Base-by-base conservation (phyloP, 306 rosid genomes). In the Quercus robur region DNA sequence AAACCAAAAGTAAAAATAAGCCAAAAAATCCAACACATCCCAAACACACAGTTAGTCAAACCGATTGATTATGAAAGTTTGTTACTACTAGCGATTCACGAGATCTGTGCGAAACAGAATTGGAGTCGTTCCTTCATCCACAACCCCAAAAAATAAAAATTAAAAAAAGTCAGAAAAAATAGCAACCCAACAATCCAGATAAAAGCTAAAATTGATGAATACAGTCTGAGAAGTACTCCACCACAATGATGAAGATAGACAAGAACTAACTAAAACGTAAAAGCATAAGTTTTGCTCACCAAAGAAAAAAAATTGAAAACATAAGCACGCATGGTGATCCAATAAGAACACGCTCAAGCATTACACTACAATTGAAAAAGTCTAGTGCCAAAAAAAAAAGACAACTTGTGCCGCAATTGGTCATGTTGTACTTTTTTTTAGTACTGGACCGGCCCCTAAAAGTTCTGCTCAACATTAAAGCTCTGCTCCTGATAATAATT, bases 321-420 rank as follows among this genome's bases (percentile, higher is more conserved):
- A 38, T 9, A 35, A 1, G 20, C 35, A 68, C 6, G 2, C n/a
- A 5, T 6, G 3, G 6, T 0, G 51, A 18, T 31, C 44, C 13
- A 5, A 51, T 15, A 56, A 13, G 58, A 35, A 70, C 51, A 59
- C 33, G 9, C 67, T n/a, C 58, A 77, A 76, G 46, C 86, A 80
- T 63, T 73, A 76, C 58, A 74, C 20, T 11, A 49, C 52, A 30
- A 30, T 30, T 28, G 31, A 28, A 28, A 28, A 28, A 3, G 31
- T 28, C 4, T 28, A 28, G 4, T 28, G 31, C 31, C 4, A 3
- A 3, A 28, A 28, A 28, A 3, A 28, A 28, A 3, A 28, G 31
- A 3, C 3, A 28, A 28, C 3, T 26, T 26, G 28, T 26, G 28
- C 3, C 28, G 0, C 28, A 26, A 26, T 3, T 26, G 0, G 28